Evolutionary conservation across 2,329 filamentous ascomycete species (phyloP).

Genomic region (Claviceps capensis): DNA sequence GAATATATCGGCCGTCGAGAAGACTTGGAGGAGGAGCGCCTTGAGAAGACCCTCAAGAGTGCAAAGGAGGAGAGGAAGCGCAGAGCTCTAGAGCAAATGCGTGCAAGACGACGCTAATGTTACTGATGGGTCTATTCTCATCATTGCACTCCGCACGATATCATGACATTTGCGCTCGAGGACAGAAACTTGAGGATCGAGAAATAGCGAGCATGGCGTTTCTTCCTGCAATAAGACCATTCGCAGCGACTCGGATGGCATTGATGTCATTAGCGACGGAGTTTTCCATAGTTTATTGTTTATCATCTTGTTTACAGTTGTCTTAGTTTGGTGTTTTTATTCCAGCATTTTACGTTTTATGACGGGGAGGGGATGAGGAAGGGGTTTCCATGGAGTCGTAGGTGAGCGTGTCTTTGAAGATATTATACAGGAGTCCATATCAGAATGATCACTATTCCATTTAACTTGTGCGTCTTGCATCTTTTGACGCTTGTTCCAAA

Average conservation of each 20-base stretch:
- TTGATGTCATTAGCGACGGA: conserved; percentile 25
- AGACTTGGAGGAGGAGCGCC: conserved; percentile 48
- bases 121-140: background rate
- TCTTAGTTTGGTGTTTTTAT: background rate
- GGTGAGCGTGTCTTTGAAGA: background rate
- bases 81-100: conserved; percentile 23
- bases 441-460: background rate
- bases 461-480: background rate
- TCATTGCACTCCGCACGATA: background rate
- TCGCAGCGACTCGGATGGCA: background rate
- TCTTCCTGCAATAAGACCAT: background rate
- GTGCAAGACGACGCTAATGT: conserved; percentile 16
- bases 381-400: background rate
- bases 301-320: background rate
- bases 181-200: background rate
- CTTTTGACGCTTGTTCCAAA: no score
- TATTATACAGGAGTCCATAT: no score
- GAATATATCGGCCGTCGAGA: conserved; percentile 50
- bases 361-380: background rate
- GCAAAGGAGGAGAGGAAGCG: conserved; percentile 46
- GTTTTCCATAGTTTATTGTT: conserved; percentile 12
- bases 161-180: background rate
- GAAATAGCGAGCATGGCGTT: background rate
- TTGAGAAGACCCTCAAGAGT: conserved; percentile 46
- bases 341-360: background rate